phyloP scores from a whole-genome alignment of 2,329 filamentous ascomycete genomes.

The Ophiocordyceps robertsii region DNA sequence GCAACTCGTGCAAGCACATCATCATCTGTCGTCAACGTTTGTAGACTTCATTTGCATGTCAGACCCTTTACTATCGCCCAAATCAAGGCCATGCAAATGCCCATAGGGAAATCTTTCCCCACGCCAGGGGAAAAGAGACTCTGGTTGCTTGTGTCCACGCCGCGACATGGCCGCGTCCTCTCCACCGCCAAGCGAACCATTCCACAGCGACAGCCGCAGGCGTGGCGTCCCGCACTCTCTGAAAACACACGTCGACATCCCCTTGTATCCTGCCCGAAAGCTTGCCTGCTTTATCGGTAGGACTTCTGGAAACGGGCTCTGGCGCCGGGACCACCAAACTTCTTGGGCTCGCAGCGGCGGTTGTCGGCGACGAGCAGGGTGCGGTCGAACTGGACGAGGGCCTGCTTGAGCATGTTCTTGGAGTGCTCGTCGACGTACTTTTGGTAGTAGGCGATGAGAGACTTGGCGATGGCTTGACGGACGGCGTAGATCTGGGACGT shows the following conservation, averaged over 20 bases:
- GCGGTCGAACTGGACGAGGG: slow-evolving; percentile 88
- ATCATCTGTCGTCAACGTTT: slow-evolving; percentile 6
- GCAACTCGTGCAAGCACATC: not conserved
- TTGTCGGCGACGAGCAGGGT: slow-evolving; percentile 98
- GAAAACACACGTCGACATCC: not conserved
- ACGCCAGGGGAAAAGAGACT: slow-evolving; percentile 24
- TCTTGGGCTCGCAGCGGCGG: slow-evolving; percentile 98
- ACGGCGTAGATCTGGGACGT: slow-evolving; percentile 96
- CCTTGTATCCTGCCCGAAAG: not conserved
- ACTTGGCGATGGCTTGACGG: slow-evolving; percentile 96
- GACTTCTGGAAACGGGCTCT: slow-evolving; percentile 98
- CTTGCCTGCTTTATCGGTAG: slow-evolving; percentile 63
- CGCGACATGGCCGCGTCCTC: slow-evolving; percentile 10
- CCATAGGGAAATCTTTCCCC: slow-evolving; percentile 27
- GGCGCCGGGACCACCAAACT: slow-evolving; percentile 87
- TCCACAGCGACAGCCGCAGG: slow-evolving; percentile 7
- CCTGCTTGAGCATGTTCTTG: slow-evolving; percentile 99
- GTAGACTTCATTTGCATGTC: slow-evolving; percentile 38
- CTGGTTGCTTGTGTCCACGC: slow-evolving; percentile 20
- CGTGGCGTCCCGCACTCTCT: not conserved
- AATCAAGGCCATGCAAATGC: slow-evolving; percentile 40
- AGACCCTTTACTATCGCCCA: slow-evolving; percentile 35
- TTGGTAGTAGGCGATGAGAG: slow-evolving; percentile 75
- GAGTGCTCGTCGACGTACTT: slow-evolving; percentile 99
- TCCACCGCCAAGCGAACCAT: slow-evolving; percentile 6